Percentiles rank a stretch among this genome's conserved stretches.
Evolutionary conservation across 202 grass and related monocot genomes (phyloP).

Genomic region (Brachypodium distachyon): DNA sequence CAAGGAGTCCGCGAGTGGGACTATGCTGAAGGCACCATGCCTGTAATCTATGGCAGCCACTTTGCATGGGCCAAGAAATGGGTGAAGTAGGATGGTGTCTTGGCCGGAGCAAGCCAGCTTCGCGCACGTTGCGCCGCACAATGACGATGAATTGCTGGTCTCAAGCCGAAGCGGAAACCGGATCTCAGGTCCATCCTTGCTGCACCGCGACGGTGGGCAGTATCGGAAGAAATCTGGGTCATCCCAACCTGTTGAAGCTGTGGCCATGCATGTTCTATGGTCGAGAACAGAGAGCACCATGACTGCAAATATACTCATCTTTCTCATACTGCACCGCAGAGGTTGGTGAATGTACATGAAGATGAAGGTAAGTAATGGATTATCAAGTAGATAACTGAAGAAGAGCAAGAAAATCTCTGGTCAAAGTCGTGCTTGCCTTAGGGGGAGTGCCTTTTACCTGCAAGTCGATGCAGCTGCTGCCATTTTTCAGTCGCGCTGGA

Average conservation of each 20-base stretch:
- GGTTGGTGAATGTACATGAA: background rate
- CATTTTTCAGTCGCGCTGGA: no score
- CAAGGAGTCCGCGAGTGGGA: background rate
- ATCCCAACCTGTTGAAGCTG: background rate
- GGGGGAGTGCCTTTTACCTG: no score
- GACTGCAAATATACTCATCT: background rate
- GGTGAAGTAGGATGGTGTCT: slow-evolving; percentile 20
- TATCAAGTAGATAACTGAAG: background rate
- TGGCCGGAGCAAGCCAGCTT: slow-evolving; percentile 24
- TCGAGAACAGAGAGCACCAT: background rate
- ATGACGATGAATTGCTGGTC: background rate
- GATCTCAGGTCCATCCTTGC: slow-evolving; percentile 17
- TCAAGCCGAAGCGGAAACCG: slow-evolving; percentile 30
- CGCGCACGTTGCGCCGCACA: slow-evolving; percentile 16
- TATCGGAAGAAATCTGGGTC: slow-evolving; percentile 1
- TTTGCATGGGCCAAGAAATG: slow-evolving; percentile 2
- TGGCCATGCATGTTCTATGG: background rate
- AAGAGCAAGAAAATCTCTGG: background rate
- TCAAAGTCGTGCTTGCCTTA: background rate
- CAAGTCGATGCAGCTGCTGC: no score
- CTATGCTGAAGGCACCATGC: background rate
- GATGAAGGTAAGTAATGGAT: background rate
- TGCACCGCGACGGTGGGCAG: slow-evolving; percentile 16
- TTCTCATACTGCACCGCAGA: background rate
- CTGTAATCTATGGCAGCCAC: slow-evolving; percentile 19